phyloP scores from a whole-genome alignment of 78 protist species.

The Dictyostelium purpureum region DNA sequence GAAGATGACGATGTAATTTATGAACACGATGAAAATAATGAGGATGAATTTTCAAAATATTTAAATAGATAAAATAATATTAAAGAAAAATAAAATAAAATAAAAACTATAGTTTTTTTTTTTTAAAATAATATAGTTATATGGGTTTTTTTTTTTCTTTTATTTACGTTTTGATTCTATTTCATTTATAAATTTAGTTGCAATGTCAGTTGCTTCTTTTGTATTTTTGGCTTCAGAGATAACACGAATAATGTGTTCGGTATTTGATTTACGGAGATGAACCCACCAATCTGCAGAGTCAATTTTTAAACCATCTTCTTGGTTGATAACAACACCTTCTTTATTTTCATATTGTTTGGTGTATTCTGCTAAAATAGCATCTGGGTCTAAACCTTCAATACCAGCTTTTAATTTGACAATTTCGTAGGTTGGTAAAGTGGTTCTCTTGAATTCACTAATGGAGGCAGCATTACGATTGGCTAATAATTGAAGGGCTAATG shows the following conservation, averaged over 20 bases:
- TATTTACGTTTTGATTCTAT: slow-evolving; percentile 54
- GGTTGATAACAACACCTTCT: slow-evolving; percentile 24
- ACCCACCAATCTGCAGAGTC: slow-evolving; percentile 83
- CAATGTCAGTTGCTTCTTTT: slow-evolving; percentile 39
- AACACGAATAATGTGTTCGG: slow-evolving; percentile 86
- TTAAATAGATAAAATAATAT: slow-evolving; percentile 6
- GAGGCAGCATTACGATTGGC: slow-evolving; percentile 14
- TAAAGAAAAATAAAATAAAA: neutral
- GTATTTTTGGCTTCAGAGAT: slow-evolving; percentile 72
- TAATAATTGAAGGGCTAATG: slow-evolving; percentile 60
- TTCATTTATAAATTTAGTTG: slow-evolving; percentile 32
- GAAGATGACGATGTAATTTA: slow-evolving; percentile 9
- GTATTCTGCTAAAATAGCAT: slow-evolving; percentile 24
- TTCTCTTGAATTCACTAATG: slow-evolving; percentile 58
- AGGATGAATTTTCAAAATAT: neutral
- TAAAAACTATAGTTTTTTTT: neutral
- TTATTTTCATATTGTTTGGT: slow-evolving; percentile 21
- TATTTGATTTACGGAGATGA: slow-evolving; percentile 83
- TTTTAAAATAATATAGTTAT: neutral
- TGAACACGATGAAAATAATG: neutral
- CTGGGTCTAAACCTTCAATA: slow-evolving; percentile 82
- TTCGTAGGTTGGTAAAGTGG: slow-evolving; percentile 76
- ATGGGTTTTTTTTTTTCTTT: neutral
- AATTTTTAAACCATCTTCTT: slow-evolving; percentile 81
- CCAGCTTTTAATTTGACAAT: slow-evolving; percentile 82